Evolutionary conservation across 2,329 filamentous ascomycete species (phyloP).

Genomic region (Neopestalotiopsis sp.): DNA sequence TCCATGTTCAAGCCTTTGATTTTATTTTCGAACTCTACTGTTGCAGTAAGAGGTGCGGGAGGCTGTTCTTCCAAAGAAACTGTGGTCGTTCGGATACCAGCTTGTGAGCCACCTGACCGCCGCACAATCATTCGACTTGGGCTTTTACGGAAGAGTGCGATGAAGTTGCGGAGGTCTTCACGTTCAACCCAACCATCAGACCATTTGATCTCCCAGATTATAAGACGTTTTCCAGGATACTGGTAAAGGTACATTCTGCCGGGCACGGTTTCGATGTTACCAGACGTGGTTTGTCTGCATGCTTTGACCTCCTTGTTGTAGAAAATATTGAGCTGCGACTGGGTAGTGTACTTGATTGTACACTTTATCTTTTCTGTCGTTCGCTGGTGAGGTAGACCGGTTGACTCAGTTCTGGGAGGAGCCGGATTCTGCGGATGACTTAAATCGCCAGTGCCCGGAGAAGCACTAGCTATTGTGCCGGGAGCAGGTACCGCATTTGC

Average conservation of each 20-base stretch:
- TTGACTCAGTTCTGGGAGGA: background rate
- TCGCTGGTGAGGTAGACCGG: background rate
- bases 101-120: background rate
- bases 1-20: no score
- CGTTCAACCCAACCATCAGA: conserved; percentile 3
- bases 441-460: no score
- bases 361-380: background rate
- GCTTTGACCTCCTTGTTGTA: background rate
- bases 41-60: background rate
- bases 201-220: conserved; percentile 12
- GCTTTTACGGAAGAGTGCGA: background rate
- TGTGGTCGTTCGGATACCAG: background rate
- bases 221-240: background rate
- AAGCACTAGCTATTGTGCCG: no score
- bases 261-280: background rate
- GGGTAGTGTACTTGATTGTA: background rate
- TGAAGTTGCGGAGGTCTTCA: conserved; percentile 4
- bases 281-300: background rate
- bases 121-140: background rate
- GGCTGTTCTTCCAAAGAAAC: background rate
- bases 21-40: background rate
- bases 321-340: background rate
- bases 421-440: no score
- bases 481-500: no score
- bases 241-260: conserved; percentile 11